phyloP scores from a whole-genome alignment of 306 rosid species.

The Gillenia trifoliata region DNA sequence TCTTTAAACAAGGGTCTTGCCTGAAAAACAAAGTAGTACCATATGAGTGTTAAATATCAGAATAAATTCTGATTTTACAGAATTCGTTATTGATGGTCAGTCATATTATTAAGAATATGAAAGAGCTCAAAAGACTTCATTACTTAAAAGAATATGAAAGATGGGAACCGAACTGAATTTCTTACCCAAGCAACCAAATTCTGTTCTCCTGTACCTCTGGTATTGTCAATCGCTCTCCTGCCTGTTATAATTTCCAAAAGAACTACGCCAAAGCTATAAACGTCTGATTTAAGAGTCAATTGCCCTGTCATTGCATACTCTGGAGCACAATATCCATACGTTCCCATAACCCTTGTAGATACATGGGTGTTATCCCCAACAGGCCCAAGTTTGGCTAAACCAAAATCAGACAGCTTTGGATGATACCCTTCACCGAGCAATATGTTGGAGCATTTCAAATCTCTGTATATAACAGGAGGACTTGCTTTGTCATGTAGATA shows the following conservation, averaged over 20 bases:
- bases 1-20: constrained; percentile 81
- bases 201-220: constrained; percentile 80
- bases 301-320: constrained; percentile 96
- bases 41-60: neutral
- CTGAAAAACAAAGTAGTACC: constrained; percentile 30
- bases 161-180: neutral
- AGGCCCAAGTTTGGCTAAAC: constrained; percentile 93
- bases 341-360: constrained; percentile 97
- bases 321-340: constrained; percentile 92
- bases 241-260: constrained; percentile 92
- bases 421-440: constrained; percentile 81
- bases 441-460: constrained; percentile 88
- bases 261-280: constrained; percentile 92
- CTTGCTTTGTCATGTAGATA: constrained; percentile 84
- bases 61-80: neutral
- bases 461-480: constrained; percentile 97
- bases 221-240: constrained; percentile 76
- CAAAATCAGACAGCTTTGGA: constrained; percentile 91
- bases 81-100: neutral
- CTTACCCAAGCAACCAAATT: constrained; percentile 96
- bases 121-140: neutral
- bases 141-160: neutral
- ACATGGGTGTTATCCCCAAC: constrained; percentile 91
- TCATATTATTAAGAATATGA: neutral
- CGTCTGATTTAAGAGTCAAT: constrained; percentile 85